Base-by-base conservation (phyloP, 208 protist genomes). In the Trypanosoma boissoni region DNA sequence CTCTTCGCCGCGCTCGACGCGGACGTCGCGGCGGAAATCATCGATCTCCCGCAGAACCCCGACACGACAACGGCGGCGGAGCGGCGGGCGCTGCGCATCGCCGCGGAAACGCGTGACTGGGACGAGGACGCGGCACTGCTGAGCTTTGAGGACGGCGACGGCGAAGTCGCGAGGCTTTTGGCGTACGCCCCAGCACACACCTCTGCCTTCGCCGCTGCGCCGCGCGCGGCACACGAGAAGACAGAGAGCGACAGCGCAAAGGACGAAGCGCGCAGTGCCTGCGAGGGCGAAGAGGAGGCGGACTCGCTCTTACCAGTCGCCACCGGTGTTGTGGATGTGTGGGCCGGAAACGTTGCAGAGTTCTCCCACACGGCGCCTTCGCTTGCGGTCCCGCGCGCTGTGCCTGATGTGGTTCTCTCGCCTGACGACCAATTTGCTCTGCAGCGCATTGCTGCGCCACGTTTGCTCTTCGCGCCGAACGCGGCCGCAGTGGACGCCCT, bases 271-370 rank as follows among this genome's bases (percentile, higher is more conserved):
- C 4, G 60, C 39, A 78, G 77, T 34, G 59, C 68, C 42, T 41
- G 72, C 24, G 80, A 86, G 54, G 83, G 88, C 59, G 82, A 88
- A 31, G 78, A 76, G 24, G 64, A 50, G 16, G 68, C 78, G 27
- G 44, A 83, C 37, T 61, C 58, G 36, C 1, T 49, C 7, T 69
- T n/a, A n/a, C n/a, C n/a, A n/a, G n/a, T n/a, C n/a, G n/a, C 32
- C 20, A 56, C n/a, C 20, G 72, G 37, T 14, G 43, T 59, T 1
- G 76, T 91, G 12, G 68, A 68, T 41, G 72, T 92, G 20, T 95
- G 88, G 88, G 20, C 53, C 0, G 88, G 88, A 24, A 95, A 95
- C 66, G 68, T 95, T 10, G 82, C 65, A 4, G 72, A 85, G 36
- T 95, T 95, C 63, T 62, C 67, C 36, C 75, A 59, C 12, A 83